These are phyloP conservation scores for Cymbopogon flexuosus DNA, from an alignment of 202 grass and related monocot species.

Conservation along the genomic window DNA sequence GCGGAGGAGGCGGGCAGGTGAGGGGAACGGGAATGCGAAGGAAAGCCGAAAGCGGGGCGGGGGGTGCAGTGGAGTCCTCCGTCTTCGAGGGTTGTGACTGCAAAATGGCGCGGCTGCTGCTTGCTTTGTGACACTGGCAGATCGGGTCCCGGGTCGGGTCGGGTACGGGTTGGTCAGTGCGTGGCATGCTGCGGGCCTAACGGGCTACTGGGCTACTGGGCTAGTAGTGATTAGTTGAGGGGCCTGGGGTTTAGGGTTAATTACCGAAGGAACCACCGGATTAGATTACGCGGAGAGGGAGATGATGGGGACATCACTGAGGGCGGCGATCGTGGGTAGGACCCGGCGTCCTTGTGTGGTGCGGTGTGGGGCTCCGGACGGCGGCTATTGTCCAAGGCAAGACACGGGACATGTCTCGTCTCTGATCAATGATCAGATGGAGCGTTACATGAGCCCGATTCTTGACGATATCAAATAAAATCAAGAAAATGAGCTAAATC, in stretches of 20 bases:
- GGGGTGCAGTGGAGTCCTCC: constrained; percentile 6
- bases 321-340: neutral
- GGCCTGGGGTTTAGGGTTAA: constrained; percentile 28
- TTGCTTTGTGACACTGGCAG: no score
- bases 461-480: neutral
- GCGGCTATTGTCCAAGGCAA: neutral
- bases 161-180: neutral
- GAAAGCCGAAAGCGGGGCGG: neutral
- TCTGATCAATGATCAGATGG: neutral
- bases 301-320: neutral
- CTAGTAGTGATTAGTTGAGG: neutral
- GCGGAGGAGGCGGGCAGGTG: neutral
- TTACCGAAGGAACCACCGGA: constrained; percentile 55
- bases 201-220: neutral
- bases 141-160: neutral
- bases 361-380: neutral
- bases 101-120: neutral
- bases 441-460: neutral
- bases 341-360: neutral
- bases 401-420: neutral
- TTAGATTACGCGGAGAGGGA: neutral
- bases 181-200: neutral
- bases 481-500: neutral
- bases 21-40: neutral
- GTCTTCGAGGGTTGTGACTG: constrained; percentile 31